Conservation (phyloP, 2,329 filamentous ascomycete genomes). For the Talaromyces islandicus region DNA sequence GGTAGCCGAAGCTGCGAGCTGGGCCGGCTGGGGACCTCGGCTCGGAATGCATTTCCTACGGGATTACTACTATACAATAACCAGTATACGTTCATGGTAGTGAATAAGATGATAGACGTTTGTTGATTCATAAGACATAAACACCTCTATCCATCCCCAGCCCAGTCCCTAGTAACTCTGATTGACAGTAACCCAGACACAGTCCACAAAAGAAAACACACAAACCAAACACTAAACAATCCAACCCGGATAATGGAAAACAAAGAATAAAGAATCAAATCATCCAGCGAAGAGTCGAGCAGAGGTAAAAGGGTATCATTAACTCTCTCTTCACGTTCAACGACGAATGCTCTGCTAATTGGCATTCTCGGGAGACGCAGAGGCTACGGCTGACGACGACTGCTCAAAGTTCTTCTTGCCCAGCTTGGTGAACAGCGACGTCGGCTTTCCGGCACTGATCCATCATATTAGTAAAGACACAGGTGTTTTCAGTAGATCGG, state of each 20-base stretch:
- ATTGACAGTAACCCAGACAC: background rate
- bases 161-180: background rate
- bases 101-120: background rate
- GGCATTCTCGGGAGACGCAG: background rate
- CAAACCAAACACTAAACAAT: background rate
- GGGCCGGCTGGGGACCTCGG: slow-evolving; percentile 9
- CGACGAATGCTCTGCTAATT: background rate
- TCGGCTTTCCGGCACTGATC: slow-evolving; percentile 33
- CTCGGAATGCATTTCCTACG: background rate
- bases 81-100: too few species aligned
- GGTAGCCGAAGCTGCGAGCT: slow-evolving; percentile 1
- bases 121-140: background rate
- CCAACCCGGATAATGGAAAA: background rate
- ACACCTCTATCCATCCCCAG: background rate
- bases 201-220: background rate
- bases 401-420: slow-evolving; percentile 41
- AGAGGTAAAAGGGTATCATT: slow-evolving; percentile 8
- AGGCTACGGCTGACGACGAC: slow-evolving; percentile 18
- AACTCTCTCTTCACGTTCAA: background rate
- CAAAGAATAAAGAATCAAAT: background rate
- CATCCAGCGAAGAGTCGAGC: background rate
- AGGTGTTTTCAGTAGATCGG: background rate
- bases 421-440: slow-evolving; percentile 42
- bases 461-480: background rate
- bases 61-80: background rate